Evolutionary conservation across 148 eudicot species (phyloP), one percentile per base, ranked within the genome.

Genomic region (Nyssa sinensis): DNA sequence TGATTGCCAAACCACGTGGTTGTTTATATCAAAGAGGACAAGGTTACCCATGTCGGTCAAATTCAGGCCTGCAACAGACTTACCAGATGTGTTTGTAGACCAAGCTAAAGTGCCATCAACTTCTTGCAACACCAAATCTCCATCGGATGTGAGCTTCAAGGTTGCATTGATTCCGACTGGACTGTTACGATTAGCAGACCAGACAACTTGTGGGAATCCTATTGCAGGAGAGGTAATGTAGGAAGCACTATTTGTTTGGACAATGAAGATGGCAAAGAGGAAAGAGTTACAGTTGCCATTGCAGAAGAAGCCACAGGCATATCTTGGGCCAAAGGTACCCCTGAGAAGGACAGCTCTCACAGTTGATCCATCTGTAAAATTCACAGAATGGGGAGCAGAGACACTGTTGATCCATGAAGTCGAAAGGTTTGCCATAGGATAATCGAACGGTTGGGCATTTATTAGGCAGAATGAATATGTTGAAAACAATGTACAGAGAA

Each of bases 1-100:
- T 3, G 86, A 83, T 28, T 84, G 77, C 86, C 86, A 84, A 34
- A 84, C n/a, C n/a, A n/a, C n/a, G 69, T 0, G 60, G n/a, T 69
- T 67, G 8, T 75, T 71, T 4, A 2, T 1, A 32, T 80, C 77
- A 34, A 80, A 78, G 51, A 84, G 77, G 16, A 78, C 70, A 19
- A 84, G 71, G 31, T 84, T 84, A 28, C 86, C 86, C 0, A 1
- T 23, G 24, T 77, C 78, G 0, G 86, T 84, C 60, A 80, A 39
- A 62, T 80, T 84, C 24, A 84, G 62, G 5, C 86, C 84, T 1
- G 55, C 41, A 28, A 80, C 84, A 33, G 72, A 53, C 68, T 35
- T 80, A 1, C 81, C 75, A 0, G 74, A 8, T 0, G 84, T 80
- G 71, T 78, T 68, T 7, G 79, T 75, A 10, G 79, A 74, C 84